phyloP scores from a whole-genome alignment of 306 rosid species.

The Casuarina glauca region DNA sequence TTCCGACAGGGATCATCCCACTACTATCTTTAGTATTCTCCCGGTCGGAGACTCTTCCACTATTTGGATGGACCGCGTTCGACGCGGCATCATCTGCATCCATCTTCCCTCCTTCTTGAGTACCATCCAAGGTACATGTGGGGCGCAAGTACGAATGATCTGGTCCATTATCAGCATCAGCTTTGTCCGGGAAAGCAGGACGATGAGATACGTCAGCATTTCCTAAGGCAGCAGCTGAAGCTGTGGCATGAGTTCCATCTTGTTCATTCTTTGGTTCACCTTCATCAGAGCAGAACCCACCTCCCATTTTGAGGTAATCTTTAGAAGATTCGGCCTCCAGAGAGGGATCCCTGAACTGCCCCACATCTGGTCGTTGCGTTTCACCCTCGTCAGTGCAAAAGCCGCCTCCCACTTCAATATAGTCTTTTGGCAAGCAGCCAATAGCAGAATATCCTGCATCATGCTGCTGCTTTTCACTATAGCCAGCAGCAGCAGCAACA shows the following conservation, averaged over 20 bases:
- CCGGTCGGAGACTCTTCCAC: constrained; percentile 10
- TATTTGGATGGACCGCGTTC: constrained; percentile 19
- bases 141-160: constrained; percentile 24
- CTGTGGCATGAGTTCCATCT: constrained; percentile 27
- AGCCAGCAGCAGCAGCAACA: constrained; percentile 29
- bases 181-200: constrained; percentile 32
- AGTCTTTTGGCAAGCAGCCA: constrained; percentile 22
- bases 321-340: constrained; percentile 29
- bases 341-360: constrained; percentile 22
- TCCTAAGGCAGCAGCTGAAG: constrained; percentile 18
- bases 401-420: constrained; percentile 45
- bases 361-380: constrained; percentile 22
- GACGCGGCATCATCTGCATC: constrained; percentile 21
- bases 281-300: constrained; percentile 65
- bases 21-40: constrained; percentile 30
- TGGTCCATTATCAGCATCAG: constrained; percentile 11
- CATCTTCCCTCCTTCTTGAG: constrained; percentile 17
- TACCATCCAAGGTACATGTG: constrained; percentile 24
- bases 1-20: constrained; percentile 28
- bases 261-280: constrained; percentile 26
- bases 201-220: constrained; percentile 22
- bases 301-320: constrained; percentile 52
- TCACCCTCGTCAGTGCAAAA: constrained; percentile 39
- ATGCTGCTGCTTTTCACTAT: constrained; percentile 28
- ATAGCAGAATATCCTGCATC: constrained; percentile 20